These are phyloP conservation scores for Aaosphaeria arxii DNA, from an alignment of 2,329 filamentous ascomycete species.

Conservation along the genomic window DNA sequence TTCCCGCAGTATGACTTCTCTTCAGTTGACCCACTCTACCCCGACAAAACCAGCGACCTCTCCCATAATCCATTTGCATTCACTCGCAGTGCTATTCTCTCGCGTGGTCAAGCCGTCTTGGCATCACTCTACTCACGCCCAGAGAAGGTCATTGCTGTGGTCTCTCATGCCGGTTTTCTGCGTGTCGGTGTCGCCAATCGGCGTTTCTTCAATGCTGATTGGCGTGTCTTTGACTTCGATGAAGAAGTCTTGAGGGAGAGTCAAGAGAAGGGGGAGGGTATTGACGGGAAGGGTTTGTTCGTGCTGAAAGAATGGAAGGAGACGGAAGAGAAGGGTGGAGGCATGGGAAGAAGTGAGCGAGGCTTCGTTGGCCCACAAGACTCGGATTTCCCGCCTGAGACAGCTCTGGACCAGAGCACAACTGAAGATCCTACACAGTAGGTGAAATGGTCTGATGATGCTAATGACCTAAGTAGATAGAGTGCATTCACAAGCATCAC, in stretches of 20 bases:
- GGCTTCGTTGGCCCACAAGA: slow-evolving; percentile 24
- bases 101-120: slow-evolving; percentile 53
- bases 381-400: slow-evolving; percentile 22
- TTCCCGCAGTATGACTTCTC: slow-evolving; percentile 60
- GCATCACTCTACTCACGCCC: slow-evolving; percentile 50
- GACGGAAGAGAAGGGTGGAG: slow-evolving; percentile 47
- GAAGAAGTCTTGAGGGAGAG: slow-evolving; percentile 47
- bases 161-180: slow-evolving; percentile 64
- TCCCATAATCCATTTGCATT: slow-evolving; percentile 50
- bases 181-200: slow-evolving; percentile 54
- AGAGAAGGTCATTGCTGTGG: slow-evolving; percentile 62
- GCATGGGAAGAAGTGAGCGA: slow-evolving; percentile 50
- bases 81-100: slow-evolving; percentile 52
- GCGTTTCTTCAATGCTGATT: slow-evolving; percentile 59
- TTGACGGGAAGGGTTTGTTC: slow-evolving; percentile 37
- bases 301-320: slow-evolving; percentile 48
- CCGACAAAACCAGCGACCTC: slow-evolving; percentile 56
- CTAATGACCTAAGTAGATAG: background rate
- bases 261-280: slow-evolving; percentile 35
- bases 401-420: background rate
- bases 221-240: slow-evolving; percentile 59
- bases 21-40: slow-evolving; percentile 57
- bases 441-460: slow-evolving; percentile 2
- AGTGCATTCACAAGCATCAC: background rate
- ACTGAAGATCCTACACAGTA: slow-evolving; percentile 5